phyloP scores from a whole-genome alignment of 2,329 filamentous ascomycete genomes.

The Neurospora crassa region DNA sequence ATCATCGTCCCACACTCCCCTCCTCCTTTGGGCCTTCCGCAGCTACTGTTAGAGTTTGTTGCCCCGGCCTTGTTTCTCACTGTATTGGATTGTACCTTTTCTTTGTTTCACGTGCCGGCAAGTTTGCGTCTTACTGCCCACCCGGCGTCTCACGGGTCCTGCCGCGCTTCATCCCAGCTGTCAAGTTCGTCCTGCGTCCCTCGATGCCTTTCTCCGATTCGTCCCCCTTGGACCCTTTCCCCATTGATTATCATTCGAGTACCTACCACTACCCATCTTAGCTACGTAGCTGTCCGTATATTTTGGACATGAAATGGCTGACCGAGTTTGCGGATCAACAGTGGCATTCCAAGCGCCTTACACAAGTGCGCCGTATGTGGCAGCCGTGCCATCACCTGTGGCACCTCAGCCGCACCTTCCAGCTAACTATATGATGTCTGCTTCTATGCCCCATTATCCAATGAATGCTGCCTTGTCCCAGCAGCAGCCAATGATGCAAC shows the following conservation, averaged over 20 bases:
- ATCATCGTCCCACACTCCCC: constrained; percentile 7
- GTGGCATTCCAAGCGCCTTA: constrained; percentile 52
- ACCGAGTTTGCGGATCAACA: constrained; percentile 19
- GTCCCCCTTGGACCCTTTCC: not conserved
- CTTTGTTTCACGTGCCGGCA: not conserved
- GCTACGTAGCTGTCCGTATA: not conserved
- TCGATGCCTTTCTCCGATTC: not conserved
- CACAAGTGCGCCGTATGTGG: constrained; percentile 46
- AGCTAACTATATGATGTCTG: constrained; percentile 47
- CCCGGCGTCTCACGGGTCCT: not conserved
- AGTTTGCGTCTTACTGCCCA: not conserved
- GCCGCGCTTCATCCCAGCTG: not conserved
- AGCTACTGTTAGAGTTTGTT: constrained; percentile 1
- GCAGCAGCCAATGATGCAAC: constrained; percentile 34
- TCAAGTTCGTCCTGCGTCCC: not conserved
- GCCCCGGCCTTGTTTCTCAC: not conserved
- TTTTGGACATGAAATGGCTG: constrained; percentile 6
- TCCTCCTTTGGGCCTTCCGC: constrained; percentile 4
- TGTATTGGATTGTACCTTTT: not conserved
- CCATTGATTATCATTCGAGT: not conserved
- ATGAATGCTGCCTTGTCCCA: constrained; percentile 45
- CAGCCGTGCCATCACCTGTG: constrained; percentile 39
- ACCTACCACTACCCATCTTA: not conserved
- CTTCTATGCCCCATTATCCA: constrained; percentile 43
- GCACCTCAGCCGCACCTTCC: constrained; percentile 38